Evolutionary conservation across 1,284 basidiomycete species (phyloP), one percentile per base, ranked within the genome.

Genomic region (Ustilago crameri): DNA sequence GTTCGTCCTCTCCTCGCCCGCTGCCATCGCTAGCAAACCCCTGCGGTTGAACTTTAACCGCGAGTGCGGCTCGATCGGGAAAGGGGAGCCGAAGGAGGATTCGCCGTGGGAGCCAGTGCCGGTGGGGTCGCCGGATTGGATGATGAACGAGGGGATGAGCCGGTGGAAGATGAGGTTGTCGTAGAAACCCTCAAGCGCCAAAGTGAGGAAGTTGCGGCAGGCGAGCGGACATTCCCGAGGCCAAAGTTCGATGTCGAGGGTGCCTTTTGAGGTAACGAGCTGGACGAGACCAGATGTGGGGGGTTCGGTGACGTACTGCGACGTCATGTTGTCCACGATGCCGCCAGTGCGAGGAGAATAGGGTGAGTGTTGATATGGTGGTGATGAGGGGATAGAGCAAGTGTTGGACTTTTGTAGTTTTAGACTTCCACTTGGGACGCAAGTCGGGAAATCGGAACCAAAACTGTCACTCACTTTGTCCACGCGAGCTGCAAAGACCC

Each of bases 181-280:
- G 84, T 98, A 98, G 84, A 96, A 98, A 7, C 95, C 93, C 86
- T 95, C 93, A 88, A 96, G 91, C 0, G 91, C 89, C 30, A 95
- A 86, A 17, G 91, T 89, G 47, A 97, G 86, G 84, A 95, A 93
- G 86, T 98, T 98, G 42, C 94, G 88, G 80, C 92, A 95, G 82
- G 96, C 88, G 85, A 92, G 93, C 0, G 95, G 95, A 18, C 92
- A 89, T 88, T 98, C 93, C 89, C 91, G 93, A 18, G 92, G 89
- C 93, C 95, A 98, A 54, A 98, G 86, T 82, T 98, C 95, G 46
- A 98, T 90, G 81, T 86, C 68, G 24, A 75, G 62, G 49, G 66
- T 57, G 41, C 80, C 81, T 14, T 89, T 90, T 1, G 93, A 93
- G 0, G 95, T 98, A 67, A 93, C 89, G 46, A 98, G 87, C 40